phyloP scores from a whole-genome alignment of 1,284 basidiomycete genomes.

The Volvariella volvacea region DNA sequence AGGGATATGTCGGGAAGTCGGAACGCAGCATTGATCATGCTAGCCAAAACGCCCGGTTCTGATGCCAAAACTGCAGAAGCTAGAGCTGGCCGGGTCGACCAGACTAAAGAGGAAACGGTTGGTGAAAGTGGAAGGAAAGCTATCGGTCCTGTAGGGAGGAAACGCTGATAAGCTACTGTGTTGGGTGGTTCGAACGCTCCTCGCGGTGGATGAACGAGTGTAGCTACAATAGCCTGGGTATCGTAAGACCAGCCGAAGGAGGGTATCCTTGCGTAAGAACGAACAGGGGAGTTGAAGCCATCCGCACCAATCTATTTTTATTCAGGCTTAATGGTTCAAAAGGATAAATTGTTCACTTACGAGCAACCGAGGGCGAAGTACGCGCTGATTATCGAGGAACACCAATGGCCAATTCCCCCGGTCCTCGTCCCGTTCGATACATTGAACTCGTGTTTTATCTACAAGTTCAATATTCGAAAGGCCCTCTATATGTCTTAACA shows the following conservation, averaged over 20 bases:
- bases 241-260: constrained; percentile 93
- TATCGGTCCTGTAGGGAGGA: constrained; percentile 92
- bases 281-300: constrained; percentile 92
- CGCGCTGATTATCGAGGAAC: constrained; percentile 55
- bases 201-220: constrained; percentile 66
- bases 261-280: constrained; percentile 79
- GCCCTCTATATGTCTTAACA: constrained; percentile 51
- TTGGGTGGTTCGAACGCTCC: constrained; percentile 56
- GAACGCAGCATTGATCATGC: constrained; percentile 90
- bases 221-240: constrained; percentile 88
- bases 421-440: constrained; percentile 45
- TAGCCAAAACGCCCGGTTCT: constrained; percentile 58
- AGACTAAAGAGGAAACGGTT: constrained; percentile 83
- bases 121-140: constrained; percentile 87
- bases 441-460: constrained; percentile 64
- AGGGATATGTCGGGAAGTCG: constrained; percentile 77
- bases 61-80: constrained; percentile 70
- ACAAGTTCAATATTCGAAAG: constrained; percentile 44
- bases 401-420: constrained; percentile 69
- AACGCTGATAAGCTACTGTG: constrained; percentile 89
- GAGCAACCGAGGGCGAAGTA: constrained; percentile 64
- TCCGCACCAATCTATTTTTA: constrained; percentile 82
- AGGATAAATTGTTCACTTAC: constrained; percentile 34
- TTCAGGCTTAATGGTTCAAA: constrained; percentile 7
- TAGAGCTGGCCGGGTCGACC: constrained; percentile 83